Evolutionary conservation across 345 rosid species (phyloP).

Genomic region (Arabidopsis thaliana): DNA sequence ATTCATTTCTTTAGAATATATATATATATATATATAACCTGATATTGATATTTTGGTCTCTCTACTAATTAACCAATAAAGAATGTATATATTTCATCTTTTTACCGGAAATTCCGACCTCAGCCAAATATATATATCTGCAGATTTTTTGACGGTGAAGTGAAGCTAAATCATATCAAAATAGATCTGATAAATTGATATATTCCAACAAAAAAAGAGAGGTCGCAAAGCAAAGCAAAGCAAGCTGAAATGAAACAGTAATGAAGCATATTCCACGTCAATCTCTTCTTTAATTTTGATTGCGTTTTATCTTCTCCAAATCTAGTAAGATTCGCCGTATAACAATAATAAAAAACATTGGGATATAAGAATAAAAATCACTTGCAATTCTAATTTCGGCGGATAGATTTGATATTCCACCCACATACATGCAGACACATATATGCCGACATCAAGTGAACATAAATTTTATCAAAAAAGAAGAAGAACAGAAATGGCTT

Average conservation of each 20-base stretch:
- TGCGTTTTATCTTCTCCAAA: slow-evolving; percentile 41
- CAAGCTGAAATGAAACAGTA: slow-evolving; percentile 10
- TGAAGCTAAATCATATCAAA: slow-evolving; percentile 29
- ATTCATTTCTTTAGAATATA: too few relatives aligned
- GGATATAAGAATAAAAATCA: slow-evolving; percentile 22
- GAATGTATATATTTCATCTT: not conserved
- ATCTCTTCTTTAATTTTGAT: slow-evolving; percentile 34
- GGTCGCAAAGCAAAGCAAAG: slow-evolving; percentile 21
- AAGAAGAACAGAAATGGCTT: slow-evolving; percentile 12
- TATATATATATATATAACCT: too few relatives aligned
- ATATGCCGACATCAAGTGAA: slow-evolving; percentile 40
- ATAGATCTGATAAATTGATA: slow-evolving; percentile 23
- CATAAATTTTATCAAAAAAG: not conserved
- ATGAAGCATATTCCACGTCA: slow-evolving; percentile 40
- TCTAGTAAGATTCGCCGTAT: slow-evolving; percentile 34
- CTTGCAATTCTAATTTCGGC: slow-evolving; percentile 4
- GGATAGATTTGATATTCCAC: slow-evolving; percentile 30
- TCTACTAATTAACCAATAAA: not conserved
- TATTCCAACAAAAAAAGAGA: slow-evolving; percentile 28
- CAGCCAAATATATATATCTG: not conserved
- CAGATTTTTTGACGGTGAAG: slow-evolving; percentile 32
- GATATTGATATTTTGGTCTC: slow-evolving; percentile 8
- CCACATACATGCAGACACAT: slow-evolving; percentile 11
- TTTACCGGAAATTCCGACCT: slow-evolving; percentile 27
- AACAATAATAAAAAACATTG: not conserved